A percentile compares a stretch with the other conserved stretches of the same genome.
Evolutionary conservation across 139 green algal genomes (phyloP).

Genomic region (Coelastrella sp.): DNA sequence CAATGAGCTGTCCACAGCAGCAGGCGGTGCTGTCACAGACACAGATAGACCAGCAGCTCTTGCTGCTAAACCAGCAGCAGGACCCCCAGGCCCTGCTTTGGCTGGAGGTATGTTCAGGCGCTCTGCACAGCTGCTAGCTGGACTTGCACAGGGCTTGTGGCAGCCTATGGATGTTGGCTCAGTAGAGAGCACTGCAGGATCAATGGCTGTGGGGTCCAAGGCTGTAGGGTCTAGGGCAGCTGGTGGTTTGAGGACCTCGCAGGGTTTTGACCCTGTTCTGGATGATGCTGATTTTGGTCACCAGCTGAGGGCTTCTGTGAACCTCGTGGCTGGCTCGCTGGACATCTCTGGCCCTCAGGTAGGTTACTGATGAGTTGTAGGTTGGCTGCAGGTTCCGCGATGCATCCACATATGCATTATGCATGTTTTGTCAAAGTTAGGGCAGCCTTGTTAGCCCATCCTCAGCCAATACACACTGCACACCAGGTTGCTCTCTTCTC

Average conservation of each 20-base stretch:
- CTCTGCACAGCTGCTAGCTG: neutral
- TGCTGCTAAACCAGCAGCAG: constrained; percentile 12
- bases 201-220: neutral
- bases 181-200: constrained; percentile 41
- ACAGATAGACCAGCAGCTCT: neutral
- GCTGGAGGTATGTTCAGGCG: neutral
- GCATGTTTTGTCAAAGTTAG: too few species aligned
- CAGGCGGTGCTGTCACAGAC: neutral
- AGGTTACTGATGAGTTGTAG: neutral
- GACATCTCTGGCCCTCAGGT: constrained; percentile 19
- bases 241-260: neutral
- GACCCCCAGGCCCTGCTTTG: neutral
- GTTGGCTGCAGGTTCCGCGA: neutral
- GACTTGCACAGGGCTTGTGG: neutral
- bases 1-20: neutral
- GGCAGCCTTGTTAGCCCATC: too few species aligned
- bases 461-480: too few species aligned
- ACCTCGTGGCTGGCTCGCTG: constrained; percentile 5
- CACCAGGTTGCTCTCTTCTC: too few species aligned
- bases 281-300: neutral
- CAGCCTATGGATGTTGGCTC: neutral
- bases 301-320: neutral
- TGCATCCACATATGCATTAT: neutral
- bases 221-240: neutral
- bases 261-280: neutral